Conservation (phyloP, 352 stramenopile species). For the Pythium biforme region DNA sequence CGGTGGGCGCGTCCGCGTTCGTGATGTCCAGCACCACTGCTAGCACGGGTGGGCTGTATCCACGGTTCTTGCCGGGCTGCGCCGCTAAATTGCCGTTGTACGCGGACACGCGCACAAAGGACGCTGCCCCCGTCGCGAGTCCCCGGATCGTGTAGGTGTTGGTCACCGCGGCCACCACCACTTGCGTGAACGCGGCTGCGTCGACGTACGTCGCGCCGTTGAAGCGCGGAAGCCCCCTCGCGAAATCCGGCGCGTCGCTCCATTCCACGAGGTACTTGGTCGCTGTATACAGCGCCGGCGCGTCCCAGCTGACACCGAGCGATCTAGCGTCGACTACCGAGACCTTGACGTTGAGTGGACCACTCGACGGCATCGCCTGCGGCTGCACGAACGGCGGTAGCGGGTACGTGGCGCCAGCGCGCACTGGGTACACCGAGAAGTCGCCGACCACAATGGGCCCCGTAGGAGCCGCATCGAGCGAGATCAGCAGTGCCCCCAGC, state of each 20-base stretch:
- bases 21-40: slow-evolving; percentile 40
- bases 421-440: slow-evolving; percentile 37
- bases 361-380: slow-evolving; percentile 42
- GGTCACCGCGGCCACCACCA: slow-evolving; percentile 33
- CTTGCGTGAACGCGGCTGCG: slow-evolving; percentile 46
- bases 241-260: slow-evolving; percentile 52
- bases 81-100: slow-evolving; percentile 70
- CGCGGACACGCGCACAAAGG: slow-evolving; percentile 89
- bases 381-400: slow-evolving; percentile 37
- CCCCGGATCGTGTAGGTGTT: slow-evolving; percentile 77
- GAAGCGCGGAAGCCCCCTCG: slow-evolving; percentile 26
- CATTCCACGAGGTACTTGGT: slow-evolving; percentile 88
- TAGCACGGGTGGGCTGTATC: slow-evolving; percentile 63
- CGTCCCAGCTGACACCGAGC: slow-evolving; percentile 65
- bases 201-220: slow-evolving; percentile 43
- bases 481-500: slow-evolving; percentile 40
- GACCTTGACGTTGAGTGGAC: slow-evolving; percentile 45
- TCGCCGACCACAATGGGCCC: slow-evolving; percentile 23
- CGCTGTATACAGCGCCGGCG: slow-evolving; percentile 24
- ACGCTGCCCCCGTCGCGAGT: slow-evolving; percentile 72
- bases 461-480: slow-evolving; percentile 25
- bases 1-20: slow-evolving; percentile 11
- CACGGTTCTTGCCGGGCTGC: slow-evolving; percentile 29
- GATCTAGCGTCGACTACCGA: slow-evolving; percentile 61
- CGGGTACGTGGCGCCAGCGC: slow-evolving; percentile 21